Evolutionary conservation across 306 rosid genomes (phyloP).

Genomic region (Hippophae gyantsensis): DNA sequence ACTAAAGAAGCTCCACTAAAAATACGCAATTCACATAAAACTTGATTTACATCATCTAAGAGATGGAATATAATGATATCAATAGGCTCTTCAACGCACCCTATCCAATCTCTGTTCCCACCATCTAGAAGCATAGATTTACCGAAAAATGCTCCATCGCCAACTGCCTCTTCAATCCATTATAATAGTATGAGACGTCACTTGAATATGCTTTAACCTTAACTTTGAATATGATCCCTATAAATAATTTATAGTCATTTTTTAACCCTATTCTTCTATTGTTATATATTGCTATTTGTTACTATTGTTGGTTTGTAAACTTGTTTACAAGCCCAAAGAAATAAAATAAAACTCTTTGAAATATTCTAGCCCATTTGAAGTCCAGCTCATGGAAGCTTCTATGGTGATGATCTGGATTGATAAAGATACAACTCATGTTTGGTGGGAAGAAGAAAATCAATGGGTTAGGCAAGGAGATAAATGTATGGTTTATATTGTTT

Average conservation of each 20-base stretch:
- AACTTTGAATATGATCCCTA: slow-evolving; percentile 7
- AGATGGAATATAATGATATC: slow-evolving; percentile 6
- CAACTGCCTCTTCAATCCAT: slow-evolving; percentile 31
- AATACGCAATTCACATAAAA: slow-evolving; percentile 10
- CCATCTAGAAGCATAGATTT: slow-evolving; percentile 31
- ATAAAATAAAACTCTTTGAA: no score
- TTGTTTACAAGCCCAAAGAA: no score
- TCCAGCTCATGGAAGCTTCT: no score
- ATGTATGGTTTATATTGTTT: no score
- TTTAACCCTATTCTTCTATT: no score
- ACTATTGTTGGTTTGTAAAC: no score
- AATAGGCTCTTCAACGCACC: slow-evolving; percentile 44
- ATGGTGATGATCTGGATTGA: no score
- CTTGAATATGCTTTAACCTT: slow-evolving; percentile 10
- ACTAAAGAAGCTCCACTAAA: not conserved
- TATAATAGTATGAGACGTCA: slow-evolving; percentile 37
- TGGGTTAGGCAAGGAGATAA: no score
- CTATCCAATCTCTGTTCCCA: slow-evolving; percentile 37
- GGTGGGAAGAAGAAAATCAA: no score
- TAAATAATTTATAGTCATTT: not conserved
- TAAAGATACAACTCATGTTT: no score
- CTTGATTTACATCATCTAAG: slow-evolving; percentile 5
- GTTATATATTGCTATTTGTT: no score
- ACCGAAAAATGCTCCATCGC: slow-evolving; percentile 44
- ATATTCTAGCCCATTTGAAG: no score